Conservation (phyloP, 2,329 filamentous ascomycete genomes). For the Aspergillus sp. region DNA sequence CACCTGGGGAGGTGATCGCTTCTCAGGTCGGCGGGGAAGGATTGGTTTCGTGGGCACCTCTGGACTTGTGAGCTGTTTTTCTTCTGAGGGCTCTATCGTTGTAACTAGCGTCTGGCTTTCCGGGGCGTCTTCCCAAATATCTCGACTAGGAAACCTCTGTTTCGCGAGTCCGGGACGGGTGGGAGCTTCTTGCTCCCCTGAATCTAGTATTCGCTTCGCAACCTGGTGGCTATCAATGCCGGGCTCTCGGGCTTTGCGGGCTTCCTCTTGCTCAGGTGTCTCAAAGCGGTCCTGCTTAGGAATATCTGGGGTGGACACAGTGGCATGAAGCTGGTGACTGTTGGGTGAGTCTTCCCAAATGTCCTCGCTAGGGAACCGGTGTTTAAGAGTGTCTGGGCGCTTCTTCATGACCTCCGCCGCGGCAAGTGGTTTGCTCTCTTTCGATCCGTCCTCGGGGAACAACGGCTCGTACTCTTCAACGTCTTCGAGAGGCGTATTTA, state of each 20-base stretch:
- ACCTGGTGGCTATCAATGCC: conserved; percentile 37
- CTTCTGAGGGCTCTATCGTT: conserved; percentile 57
- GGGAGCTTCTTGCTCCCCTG: conserved; percentile 25
- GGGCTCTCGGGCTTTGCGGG: conserved; percentile 42
- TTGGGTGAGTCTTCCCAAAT: conserved; percentile 96
- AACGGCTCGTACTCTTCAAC: conserved; percentile 94
- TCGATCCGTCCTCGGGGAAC: conserved; percentile 75
- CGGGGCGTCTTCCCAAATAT: conserved; percentile 93
- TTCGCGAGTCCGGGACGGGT: conserved; percentile 54
- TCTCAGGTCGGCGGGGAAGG: conserved; percentile 36
- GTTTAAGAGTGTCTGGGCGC: conserved; percentile 53
- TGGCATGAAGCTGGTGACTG: conserved; percentile 73
- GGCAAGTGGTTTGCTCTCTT: conserved; percentile 53
- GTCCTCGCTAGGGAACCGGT: conserved; percentile 89
- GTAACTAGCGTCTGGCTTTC: conserved; percentile 79
- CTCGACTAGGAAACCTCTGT: conserved; percentile 82
- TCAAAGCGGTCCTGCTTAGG: conserved; percentile 47
- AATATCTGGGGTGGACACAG: conserved; percentile 77
- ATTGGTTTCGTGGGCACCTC: conserved; percentile 33
- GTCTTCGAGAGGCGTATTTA: conserved; percentile 73
- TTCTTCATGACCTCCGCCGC: conserved; percentile 57
- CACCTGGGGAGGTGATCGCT: conserved; percentile 31
- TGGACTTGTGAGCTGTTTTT: conserved; percentile 48
- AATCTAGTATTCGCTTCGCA: conserved; percentile 33
- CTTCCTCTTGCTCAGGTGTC: conserved; percentile 50